Conservation (phyloP, 495 filamentous ascomycete genomes). For the Hyaloscypha bicolor region DNA sequence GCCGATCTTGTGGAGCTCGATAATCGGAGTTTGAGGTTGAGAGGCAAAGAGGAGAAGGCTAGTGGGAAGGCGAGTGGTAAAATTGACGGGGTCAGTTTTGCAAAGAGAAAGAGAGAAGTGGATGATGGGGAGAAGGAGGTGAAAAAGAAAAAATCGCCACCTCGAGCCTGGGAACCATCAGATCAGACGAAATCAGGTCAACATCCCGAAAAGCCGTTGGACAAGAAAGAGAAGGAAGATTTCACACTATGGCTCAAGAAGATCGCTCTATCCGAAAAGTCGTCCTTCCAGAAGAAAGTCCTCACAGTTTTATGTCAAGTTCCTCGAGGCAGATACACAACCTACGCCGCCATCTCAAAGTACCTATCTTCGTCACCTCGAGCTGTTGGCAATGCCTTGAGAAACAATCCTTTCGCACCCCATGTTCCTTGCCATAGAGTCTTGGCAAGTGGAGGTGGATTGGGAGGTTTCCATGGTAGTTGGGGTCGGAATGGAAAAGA, state of each 20-base stretch:
- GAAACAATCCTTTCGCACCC: conserved; percentile 74
- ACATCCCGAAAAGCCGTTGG: background rate
- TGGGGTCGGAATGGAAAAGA: conserved; percentile 40
- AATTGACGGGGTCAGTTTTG: background rate
- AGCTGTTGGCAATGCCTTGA: conserved; percentile 78
- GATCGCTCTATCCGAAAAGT: conserved; percentile 25
- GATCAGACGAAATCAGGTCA: background rate
- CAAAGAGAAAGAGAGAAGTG: conserved; percentile 26
- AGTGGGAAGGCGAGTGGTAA: background rate
- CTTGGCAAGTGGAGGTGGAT: conserved; percentile 44
- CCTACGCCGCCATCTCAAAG: conserved; percentile 70
- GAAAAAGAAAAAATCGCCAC: conserved; percentile 22
- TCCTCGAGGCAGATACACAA: conserved; percentile 68
- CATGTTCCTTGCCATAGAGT: conserved; percentile 60
- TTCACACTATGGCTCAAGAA: conserved; percentile 24
- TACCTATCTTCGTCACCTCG: conserved; percentile 71
- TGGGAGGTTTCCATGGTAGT: conserved; percentile 56
- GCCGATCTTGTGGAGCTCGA: conserved; percentile 34
- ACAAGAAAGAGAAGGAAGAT: conserved; percentile 2
- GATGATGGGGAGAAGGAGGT: conserved; percentile 28
- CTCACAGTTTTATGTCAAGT: conserved; percentile 63
- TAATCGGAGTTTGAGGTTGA: conserved; percentile 30
- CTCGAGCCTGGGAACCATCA: background rate
- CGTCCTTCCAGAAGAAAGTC: conserved; percentile 31
- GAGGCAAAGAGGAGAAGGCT: conserved; percentile 27